A percentile compares a stretch with the other conserved stretches of the same genome.
Conservation (phyloP, 345 rosid species). For the Orychophragmus violaceus region DNA sequence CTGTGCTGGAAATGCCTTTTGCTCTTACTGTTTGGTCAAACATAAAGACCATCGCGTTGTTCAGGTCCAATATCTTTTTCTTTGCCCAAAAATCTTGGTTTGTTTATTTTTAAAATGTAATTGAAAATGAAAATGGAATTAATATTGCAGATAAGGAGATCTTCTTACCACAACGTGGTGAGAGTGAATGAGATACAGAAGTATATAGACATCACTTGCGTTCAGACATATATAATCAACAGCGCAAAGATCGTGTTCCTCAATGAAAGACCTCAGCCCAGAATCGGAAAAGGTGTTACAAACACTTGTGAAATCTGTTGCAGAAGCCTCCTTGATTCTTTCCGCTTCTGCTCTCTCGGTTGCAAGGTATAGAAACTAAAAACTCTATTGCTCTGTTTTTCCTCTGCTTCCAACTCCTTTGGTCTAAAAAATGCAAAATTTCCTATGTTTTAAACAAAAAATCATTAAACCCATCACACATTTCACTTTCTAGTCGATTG, state of each 20-base stretch:
- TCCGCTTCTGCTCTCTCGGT: slow-evolving; percentile 90
- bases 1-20: slow-evolving; percentile 66
- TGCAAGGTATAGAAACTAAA: slow-evolving; percentile 46
- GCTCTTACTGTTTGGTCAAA: slow-evolving; percentile 64
- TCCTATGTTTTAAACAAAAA: neutral
- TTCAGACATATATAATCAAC: slow-evolving; percentile 88
- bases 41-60: slow-evolving; percentile 73
- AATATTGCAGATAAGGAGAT: slow-evolving; percentile 68
- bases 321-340: slow-evolving; percentile 87
- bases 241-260: slow-evolving; percentile 90
- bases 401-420: neutral
- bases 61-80: slow-evolving; percentile 38
- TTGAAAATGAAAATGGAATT: neutral
- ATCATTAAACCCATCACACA: neutral
- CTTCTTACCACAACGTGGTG: slow-evolving; percentile 94
- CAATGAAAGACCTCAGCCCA: slow-evolving; percentile 82
- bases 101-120: neutral
- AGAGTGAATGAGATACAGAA: slow-evolving; percentile 88
- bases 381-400: neutral
- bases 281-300: slow-evolving; percentile 93
- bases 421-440: neutral
- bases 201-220: slow-evolving; percentile 70
- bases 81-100: neutral
- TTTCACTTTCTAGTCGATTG: neutral
- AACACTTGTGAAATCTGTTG: slow-evolving; percentile 87